These are phyloP conservation scores for Aaosphaeria arxii DNA, from an alignment of 2,329 filamentous ascomycete species.

Conservation along the genomic window DNA sequence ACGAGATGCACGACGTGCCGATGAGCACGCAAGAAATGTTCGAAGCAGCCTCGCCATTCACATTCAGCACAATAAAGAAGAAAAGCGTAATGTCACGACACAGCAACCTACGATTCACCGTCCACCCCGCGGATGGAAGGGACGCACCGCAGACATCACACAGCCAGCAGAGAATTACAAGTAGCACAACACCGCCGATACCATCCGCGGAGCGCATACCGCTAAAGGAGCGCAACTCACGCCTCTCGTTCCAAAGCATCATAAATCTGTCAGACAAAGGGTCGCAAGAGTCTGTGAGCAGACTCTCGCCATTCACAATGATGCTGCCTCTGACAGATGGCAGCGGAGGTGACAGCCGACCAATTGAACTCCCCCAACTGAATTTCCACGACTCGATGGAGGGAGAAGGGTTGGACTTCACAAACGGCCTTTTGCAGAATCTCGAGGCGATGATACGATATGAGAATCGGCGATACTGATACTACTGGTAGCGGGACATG, in stretches of 20 bases:
- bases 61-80: conserved; percentile 43
- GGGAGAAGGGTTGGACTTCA: conserved; percentile 16
- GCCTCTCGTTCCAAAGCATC: conserved; percentile 12
- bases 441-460: conserved; percentile 11
- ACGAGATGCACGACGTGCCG: conserved; percentile 10
- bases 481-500: too few relatives aligned
- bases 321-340: neutral
- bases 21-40: conserved; percentile 47
- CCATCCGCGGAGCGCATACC: conserved; percentile 18
- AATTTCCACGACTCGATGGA: conserved; percentile 21
- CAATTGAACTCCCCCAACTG: conserved; percentile 14
- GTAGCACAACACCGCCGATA: conserved; percentile 6
- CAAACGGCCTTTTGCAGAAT: conserved; percentile 24
- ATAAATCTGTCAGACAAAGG: conserved; percentile 14
- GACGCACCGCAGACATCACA: conserved; percentile 12
- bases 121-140: conserved; percentile 6
- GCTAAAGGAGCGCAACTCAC: conserved; percentile 24
- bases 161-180: too few relatives aligned
- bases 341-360: neutral
- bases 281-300: conserved; percentile 13
- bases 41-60: conserved; percentile 39
- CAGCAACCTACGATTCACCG: conserved; percentile 20
- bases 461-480: too few relatives aligned
- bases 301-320: too few relatives aligned
- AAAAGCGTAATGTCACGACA: conserved; percentile 11